Percentiles rank a stretch among this genome's conserved stretches.
These are phyloP conservation scores for Camelina hispida DNA, from an alignment of 345 rosid genomes.

Conservation along the genomic window DNA sequence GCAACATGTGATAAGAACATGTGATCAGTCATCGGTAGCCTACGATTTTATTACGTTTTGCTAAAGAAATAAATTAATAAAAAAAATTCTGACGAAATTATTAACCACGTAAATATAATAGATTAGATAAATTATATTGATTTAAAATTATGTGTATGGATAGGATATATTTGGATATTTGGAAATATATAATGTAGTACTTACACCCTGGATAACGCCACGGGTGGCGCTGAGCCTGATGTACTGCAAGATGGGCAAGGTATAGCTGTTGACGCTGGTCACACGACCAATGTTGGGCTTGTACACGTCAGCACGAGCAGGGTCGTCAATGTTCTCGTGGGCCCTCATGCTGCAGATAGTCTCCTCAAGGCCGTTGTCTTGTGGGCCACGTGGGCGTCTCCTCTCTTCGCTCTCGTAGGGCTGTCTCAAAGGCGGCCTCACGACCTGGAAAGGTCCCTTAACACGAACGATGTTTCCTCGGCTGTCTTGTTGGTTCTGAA, in stretches of 20 bases:
- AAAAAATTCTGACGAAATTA: too few relatives aligned
- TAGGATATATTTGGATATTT: too few relatives aligned
- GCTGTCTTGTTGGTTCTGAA: conserved; percentile 52
- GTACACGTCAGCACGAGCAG: conserved; percentile 62
- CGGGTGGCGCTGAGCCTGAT: conserved; percentile 66
- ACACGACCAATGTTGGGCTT: conserved; percentile 62
- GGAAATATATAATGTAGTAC: not conserved
- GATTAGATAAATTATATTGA: too few relatives aligned
- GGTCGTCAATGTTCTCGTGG: conserved; percentile 66
- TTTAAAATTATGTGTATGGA: too few relatives aligned
- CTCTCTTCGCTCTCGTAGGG: conserved; percentile 43
- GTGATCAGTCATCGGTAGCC: not conserved
- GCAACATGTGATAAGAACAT: conserved; percentile 12
- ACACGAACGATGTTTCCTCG: conserved; percentile 71
- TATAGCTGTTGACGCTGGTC: conserved; percentile 57
- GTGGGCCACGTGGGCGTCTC: conserved; percentile 39
- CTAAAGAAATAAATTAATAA: not conserved
- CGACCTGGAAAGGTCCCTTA: conserved; percentile 52
- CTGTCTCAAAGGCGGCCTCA: conserved; percentile 52
- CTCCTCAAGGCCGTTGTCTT: conserved; percentile 74
- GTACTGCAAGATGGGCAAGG: conserved; percentile 62
- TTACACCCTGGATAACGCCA: conserved; percentile 44
- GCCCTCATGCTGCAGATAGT: conserved; percentile 69
- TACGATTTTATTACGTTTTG: not conserved
- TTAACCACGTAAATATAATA: too few relatives aligned